Evolutionary conservation across 2,329 filamentous ascomycete species (phyloP).

Genomic region (Fusarium incarnatum): DNA sequence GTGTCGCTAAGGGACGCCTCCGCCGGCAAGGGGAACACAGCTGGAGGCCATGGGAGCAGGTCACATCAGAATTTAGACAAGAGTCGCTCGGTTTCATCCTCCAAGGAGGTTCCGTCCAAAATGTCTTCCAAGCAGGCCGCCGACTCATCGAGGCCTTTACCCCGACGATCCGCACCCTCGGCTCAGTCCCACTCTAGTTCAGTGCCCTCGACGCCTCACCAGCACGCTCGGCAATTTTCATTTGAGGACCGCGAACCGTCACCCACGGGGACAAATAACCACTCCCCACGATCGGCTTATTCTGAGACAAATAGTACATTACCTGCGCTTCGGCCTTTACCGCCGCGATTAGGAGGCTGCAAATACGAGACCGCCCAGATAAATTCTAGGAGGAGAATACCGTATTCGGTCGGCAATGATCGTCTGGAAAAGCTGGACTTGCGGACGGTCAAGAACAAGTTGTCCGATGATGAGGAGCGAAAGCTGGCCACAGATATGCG

Average conservation of each 20-base stretch:
- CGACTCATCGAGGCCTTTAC: conserved; percentile 49
- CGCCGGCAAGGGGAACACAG: conserved; percentile 59
- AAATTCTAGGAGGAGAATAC: conserved; percentile 85
- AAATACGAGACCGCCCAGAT: conserved; percentile 90
- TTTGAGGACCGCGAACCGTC: conserved; percentile 84
- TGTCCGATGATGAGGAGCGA: conserved; percentile 78
- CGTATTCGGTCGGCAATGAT: conserved; percentile 89
- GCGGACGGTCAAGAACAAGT: conserved; percentile 76
- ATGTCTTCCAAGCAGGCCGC: conserved; percentile 61
- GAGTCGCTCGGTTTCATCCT: conserved; percentile 71
- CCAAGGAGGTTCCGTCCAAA: conserved; percentile 64
- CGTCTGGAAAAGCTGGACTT: conserved; percentile 77
- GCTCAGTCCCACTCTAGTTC: conserved; percentile 77
- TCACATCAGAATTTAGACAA: conserved; percentile 66
- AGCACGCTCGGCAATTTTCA: conserved; percentile 85
- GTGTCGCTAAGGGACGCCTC: conserved; percentile 66
- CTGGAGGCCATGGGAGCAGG: conserved; percentile 75
- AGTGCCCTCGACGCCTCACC: conserved; percentile 92
- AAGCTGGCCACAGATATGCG: conserved; percentile 85
- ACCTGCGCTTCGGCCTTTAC: conserved; percentile 74
- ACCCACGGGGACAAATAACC: conserved; percentile 78
- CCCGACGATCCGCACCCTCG: conserved; percentile 47
- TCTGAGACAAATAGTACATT: conserved; percentile 86
- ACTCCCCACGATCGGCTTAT: conserved; percentile 89
- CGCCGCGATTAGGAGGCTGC: conserved; percentile 72